These are phyloP conservation scores for Tylopilus intermedius DNA, from an alignment of 768 basidiomycete genomes.

Conservation along the genomic window DNA sequence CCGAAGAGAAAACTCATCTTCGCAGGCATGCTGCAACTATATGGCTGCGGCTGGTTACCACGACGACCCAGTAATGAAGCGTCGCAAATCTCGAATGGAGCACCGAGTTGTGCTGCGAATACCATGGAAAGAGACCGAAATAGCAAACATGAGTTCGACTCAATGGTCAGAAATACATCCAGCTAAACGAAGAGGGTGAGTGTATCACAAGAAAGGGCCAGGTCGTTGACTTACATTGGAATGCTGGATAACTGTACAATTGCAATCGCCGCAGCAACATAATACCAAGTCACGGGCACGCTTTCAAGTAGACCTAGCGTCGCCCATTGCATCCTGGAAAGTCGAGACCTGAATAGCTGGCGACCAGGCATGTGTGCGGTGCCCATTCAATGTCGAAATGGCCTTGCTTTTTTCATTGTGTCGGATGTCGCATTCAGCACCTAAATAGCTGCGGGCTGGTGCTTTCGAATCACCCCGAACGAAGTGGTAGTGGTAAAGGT, in stretches of 20 bases:
- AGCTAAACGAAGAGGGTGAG: not conserved
- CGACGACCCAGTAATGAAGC: constrained; percentile 33
- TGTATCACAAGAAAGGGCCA: not conserved
- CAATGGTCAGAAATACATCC: not conserved
- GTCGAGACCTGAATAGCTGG: not conserved
- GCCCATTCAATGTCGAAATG: not conserved
- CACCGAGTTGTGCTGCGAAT: constrained; percentile 19
- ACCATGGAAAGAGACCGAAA: not conserved
- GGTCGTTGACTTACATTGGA: not conserved
- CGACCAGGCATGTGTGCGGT: not conserved
- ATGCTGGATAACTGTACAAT: not conserved
- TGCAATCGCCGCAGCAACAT: not conserved
- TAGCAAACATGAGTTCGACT: not conserved
- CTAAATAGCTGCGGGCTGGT: too few relatives aligned
- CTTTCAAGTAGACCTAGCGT: not conserved
- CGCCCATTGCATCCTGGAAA: not conserved
- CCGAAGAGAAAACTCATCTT: constrained; percentile 33
- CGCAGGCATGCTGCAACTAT: constrained; percentile 26
- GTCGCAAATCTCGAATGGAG: constrained; percentile 29
- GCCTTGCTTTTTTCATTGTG: too few relatives aligned
- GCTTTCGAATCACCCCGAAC: not conserved
- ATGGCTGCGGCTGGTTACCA: constrained; percentile 24
- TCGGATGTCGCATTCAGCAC: too few relatives aligned
- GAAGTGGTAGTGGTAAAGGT: not conserved
- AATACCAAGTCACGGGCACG: not conserved